A percentile compares a stretch with the other conserved stretches of the same genome.
phyloP scores from a whole-genome alignment of 345 rosid species.

The Isatis tinctoria region DNA sequence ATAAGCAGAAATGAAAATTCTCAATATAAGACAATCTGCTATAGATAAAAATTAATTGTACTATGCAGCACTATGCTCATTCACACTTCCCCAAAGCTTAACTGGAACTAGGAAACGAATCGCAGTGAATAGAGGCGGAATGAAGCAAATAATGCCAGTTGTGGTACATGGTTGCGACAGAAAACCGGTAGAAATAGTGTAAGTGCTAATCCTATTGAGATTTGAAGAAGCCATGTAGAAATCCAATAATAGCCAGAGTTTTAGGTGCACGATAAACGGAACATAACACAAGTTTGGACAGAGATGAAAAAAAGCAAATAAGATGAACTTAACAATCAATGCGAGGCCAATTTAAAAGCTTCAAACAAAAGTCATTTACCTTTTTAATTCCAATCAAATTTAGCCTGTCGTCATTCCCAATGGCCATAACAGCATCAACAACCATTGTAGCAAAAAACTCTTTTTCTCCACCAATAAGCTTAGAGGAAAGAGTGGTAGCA shows the following conservation, averaged over 20 bases:
- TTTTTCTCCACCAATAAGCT: conserved; percentile 96
- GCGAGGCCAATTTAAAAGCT: background rate
- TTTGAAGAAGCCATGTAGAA: background rate
- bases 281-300: background rate
- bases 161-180: background rate
- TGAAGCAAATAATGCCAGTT: background rate
- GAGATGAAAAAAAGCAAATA: background rate
- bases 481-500: conserved; percentile 91
- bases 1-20: background rate
- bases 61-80: background rate
- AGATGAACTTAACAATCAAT: background rate
- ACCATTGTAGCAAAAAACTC: conserved; percentile 94
- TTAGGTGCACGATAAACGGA: background rate
- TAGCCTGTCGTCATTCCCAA: conserved; percentile 76
- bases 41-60: background rate
- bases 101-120: background rate
- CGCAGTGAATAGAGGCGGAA: background rate
- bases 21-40: background rate
- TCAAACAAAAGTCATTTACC: conserved; percentile 33
- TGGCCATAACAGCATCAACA: conserved; percentile 90
- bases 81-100: background rate
- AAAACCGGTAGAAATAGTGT: background rate
- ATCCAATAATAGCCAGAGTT: background rate
- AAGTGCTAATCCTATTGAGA: background rate
- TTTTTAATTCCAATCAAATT: conserved; percentile 94